Percentiles rank a stretch among this genome's conserved stretches.
phyloP scores from a whole-genome alignment of 495 filamentous ascomycete genomes.

The Penicillium odoratum region DNA sequence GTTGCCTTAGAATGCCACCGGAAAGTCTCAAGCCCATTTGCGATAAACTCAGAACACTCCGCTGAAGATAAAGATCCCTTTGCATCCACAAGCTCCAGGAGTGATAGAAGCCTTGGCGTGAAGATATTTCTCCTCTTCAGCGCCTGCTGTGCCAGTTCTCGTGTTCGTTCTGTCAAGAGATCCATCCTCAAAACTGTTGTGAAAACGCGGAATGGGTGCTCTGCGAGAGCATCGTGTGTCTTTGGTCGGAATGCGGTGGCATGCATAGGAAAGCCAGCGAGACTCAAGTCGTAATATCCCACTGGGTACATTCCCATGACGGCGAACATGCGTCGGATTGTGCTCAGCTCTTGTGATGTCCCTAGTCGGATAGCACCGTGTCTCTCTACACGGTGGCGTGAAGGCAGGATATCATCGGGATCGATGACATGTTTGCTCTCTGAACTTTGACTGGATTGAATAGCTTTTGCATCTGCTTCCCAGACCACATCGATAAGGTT shows the following conservation, averaged over 20 bases:
- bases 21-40: slow-evolving; percentile 38
- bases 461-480: slow-evolving; percentile 29
- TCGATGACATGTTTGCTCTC: slow-evolving; percentile 11
- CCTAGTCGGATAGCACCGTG: slow-evolving; percentile 48
- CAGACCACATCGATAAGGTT: slow-evolving; percentile 36
- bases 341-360: slow-evolving; percentile 37
- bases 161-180: slow-evolving; percentile 31
- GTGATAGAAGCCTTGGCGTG: slow-evolving; percentile 27
- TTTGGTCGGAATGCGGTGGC: slow-evolving; percentile 43
- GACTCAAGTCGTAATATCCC: slow-evolving; percentile 45
- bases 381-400: slow-evolving; percentile 38
- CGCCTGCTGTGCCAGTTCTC: slow-evolving; percentile 24
- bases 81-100: slow-evolving; percentile 27
- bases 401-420: slow-evolving; percentile 29
- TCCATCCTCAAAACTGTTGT: slow-evolving; percentile 42
- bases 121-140: slow-evolving; percentile 39
- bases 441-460: slow-evolving; percentile 17
- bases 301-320: slow-evolving; percentile 45
- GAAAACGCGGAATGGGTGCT: slow-evolving; percentile 46
- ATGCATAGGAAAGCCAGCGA: slow-evolving; percentile 45
- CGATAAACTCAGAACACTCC: slow-evolving; percentile 32
- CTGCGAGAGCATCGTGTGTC: slow-evolving; percentile 23
- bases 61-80: slow-evolving; percentile 20
- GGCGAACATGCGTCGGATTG: slow-evolving; percentile 40
- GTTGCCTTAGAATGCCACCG: slow-evolving; percentile 41